phyloP scores from a whole-genome alignment of 306 rosid genomes.

The Vigna radiata region DNA sequence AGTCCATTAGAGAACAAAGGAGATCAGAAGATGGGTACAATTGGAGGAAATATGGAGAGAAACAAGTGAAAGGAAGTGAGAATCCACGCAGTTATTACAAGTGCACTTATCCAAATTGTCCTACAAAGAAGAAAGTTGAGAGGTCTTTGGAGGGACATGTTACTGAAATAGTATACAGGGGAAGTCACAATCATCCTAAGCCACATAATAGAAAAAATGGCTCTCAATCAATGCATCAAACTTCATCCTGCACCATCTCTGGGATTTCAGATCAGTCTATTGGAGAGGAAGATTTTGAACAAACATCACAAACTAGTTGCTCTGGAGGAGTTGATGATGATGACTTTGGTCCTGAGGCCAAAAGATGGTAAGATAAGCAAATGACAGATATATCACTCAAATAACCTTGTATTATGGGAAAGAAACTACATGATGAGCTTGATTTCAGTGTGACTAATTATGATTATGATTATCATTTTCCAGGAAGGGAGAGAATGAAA shows the following conservation, averaged over 20 bases:
- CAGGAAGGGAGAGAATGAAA: conserved; percentile 70
- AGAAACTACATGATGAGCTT: neutral
- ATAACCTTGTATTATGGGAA: neutral
- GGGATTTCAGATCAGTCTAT: conserved; percentile 51
- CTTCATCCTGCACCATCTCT: conserved; percentile 40
- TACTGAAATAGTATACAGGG: conserved; percentile 77
- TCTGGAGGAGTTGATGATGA: conserved; percentile 54
- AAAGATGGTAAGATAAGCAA: conserved; percentile 58
- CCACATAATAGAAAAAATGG: conserved; percentile 53
- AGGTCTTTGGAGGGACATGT: conserved; percentile 73
- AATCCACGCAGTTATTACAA: conserved; percentile 81
- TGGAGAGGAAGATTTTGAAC: conserved; percentile 69
- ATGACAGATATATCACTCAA: neutral
- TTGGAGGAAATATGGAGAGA: conserved; percentile 88
- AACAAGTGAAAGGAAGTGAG: conserved; percentile 80
- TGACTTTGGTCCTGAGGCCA: conserved; percentile 63
- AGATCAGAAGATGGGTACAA: conserved; percentile 78
- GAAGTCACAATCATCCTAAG: conserved; percentile 78
- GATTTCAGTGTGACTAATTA: neutral
- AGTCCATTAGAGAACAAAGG: conserved; percentile 51
- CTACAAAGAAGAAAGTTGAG: conserved; percentile 84
- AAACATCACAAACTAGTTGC: conserved; percentile 55
- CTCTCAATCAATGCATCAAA: conserved; percentile 44
- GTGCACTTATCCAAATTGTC: conserved; percentile 63
- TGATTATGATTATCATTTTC: conserved; percentile 4